Evolutionary conservation across 768 basidiomycete genomes (phyloP), one percentile per base, ranked within the genome.

Genomic region (Cubamyces lactineus): DNA sequence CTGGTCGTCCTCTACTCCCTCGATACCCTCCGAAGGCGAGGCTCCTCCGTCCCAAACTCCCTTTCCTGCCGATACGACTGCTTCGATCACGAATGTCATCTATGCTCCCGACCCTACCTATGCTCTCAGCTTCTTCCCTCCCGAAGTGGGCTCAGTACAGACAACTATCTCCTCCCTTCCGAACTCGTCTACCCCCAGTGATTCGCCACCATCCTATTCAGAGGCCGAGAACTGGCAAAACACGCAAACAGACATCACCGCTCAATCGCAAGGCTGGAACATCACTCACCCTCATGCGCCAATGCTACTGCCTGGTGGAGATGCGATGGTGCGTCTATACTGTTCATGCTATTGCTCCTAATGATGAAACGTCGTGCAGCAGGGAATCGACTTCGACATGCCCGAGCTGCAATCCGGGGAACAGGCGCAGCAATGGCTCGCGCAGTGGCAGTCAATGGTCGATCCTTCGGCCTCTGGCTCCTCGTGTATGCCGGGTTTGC

Each of bases 191-290:
- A 53, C 59, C 5, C 52, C 59, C 8, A 47, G 52, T 34, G 59
- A 60, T 3, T 60, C 59, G 4, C 59, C 59, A 8, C 59, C 59
- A 11, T 60, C 59, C 9, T 60, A 60, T 38, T 39, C 59, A 1
- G 59, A 60, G 45, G 59, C 52, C 5, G 52, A 47, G 5, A 17
- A 19, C 23, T 28, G 40, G 39, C 57, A 58, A 23, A 7, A 40
- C 13, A 9, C 28, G 19, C 39, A 48, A 2, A n/a, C 38, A 17
- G 23, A 34, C 34, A 5, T 34, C 34, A 11, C 34, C 34, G 34
- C 5, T 11, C 34, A 34, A 34, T 11, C 11, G 9, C 34, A 34
- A 34, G 34, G 34, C 34, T 34, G 34, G 34, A 34, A 5, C 9
- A 9, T 34, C 9, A 1, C 34, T 34, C 34, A 34, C 1, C 34